These are phyloP conservation scores for Pythium vanterpoolii DNA, from an alignment of 352 stramenopile species.

Conservation along the genomic window DNA sequence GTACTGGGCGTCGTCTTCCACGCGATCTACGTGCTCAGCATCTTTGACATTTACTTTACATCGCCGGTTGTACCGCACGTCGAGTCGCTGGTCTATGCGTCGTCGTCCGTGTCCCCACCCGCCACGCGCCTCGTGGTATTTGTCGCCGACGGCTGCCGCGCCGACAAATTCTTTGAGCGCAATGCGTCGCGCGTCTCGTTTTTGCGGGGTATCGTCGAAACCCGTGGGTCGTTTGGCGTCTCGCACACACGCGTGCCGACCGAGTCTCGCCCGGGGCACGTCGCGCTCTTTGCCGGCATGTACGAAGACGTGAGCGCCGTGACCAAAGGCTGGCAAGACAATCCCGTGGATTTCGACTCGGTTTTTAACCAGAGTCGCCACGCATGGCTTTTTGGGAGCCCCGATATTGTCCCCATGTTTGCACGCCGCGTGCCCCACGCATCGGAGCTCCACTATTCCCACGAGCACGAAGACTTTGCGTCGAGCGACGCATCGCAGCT, in stretches of 20 bases:
- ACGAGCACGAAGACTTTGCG: constrained; percentile 80
- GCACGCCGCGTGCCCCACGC: constrained; percentile 69
- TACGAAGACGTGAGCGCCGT: constrained; percentile 87
- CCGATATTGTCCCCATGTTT: constrained; percentile 87
- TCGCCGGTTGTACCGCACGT: constrained; percentile 74
- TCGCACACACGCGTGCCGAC: constrained; percentile 87
- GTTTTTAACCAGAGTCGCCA: constrained; percentile 77
- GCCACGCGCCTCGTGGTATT: constrained; percentile 73
- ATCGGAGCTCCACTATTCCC: constrained; percentile 66
- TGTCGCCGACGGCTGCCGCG: constrained; percentile 78
- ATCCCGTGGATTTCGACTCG: constrained; percentile 86
- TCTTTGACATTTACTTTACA: constrained; percentile 91
- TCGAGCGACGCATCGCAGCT: constrained; percentile 63
- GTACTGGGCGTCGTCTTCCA: constrained; percentile 79
- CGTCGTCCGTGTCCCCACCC: constrained; percentile 7
- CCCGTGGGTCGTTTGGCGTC: constrained; percentile 67
- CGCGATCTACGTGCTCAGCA: constrained; percentile 82
- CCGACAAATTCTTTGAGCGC: constrained; percentile 81
- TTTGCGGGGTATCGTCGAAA: constrained; percentile 52
- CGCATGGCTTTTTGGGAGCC: constrained; percentile 74
- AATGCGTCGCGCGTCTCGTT: constrained; percentile 55
- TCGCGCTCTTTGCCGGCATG: constrained; percentile 85
- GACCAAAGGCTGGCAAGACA: constrained; percentile 87
- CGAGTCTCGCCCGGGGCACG: constrained; percentile 77
- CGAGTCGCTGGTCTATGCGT: constrained; percentile 39